Conservation (phyloP, 2,329 filamentous ascomycete species). For the Fusarium torulosum region DNA sequence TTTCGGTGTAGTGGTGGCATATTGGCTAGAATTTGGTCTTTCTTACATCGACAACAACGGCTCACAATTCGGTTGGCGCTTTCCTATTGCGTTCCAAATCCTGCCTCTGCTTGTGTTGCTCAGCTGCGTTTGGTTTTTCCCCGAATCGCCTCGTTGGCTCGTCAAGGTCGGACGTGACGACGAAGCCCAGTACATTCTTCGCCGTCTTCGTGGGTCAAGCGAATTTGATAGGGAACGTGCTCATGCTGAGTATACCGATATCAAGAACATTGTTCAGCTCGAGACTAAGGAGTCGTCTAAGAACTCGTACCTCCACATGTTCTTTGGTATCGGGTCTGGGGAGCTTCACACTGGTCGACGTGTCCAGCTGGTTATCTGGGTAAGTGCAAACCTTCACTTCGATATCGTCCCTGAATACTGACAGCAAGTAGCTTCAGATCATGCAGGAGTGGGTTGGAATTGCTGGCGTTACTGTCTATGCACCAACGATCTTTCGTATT, state of each 20-base stretch:
- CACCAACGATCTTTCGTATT: conserved; percentile 71
- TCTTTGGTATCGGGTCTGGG: conserved; percentile 74
- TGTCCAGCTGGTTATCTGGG: conserved; percentile 77
- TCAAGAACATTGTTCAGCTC: conserved; percentile 64
- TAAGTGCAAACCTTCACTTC: conserved; percentile 47
- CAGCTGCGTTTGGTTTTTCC: conserved; percentile 72
- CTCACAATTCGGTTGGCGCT: conserved; percentile 73
- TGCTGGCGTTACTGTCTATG: conserved; percentile 74
- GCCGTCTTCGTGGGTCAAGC: conserved; percentile 70
- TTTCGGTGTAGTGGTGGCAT: conserved; percentile 57
- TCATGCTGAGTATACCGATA: conserved; percentile 76
- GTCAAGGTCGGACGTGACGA: conserved; percentile 74
- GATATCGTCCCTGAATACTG: background rate
- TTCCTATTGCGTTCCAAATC: conserved; percentile 78
- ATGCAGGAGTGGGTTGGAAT: conserved; percentile 60
- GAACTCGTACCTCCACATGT: conserved; percentile 73
- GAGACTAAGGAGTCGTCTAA: conserved; percentile 70
- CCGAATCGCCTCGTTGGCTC: conserved; percentile 76
- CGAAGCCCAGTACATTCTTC: conserved; percentile 75
- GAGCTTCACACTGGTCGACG: conserved; percentile 75
- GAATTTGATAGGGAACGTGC: conserved; percentile 65
- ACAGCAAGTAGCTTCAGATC: conserved; percentile 17
- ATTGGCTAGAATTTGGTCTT: conserved; percentile 71
- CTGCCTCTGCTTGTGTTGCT: conserved; percentile 71
- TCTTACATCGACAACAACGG: conserved; percentile 70